phyloP scores from a whole-genome alignment of 2,329 filamentous ascomycete genomes.

The Phialocephala sp. region DNA sequence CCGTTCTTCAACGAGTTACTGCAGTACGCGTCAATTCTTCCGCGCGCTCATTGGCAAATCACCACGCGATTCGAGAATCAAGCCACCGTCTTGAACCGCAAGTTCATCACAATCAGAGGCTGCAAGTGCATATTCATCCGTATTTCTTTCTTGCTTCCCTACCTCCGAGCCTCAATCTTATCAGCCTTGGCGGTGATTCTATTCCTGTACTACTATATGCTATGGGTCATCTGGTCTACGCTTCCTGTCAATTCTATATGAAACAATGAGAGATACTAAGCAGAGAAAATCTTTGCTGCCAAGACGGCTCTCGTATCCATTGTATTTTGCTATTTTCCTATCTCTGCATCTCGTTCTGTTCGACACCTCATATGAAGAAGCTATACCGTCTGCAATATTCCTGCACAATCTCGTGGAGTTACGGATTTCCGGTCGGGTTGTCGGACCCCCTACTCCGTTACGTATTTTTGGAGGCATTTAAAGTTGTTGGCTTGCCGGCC shows the following conservation, averaged over 20 bases:
- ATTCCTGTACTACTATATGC: slow-evolving; percentile 15
- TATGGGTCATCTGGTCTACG: background rate
- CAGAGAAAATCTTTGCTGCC: background rate
- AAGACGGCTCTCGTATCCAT: slow-evolving; percentile 9
- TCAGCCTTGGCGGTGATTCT: slow-evolving; percentile 1
- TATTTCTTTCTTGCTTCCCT: background rate
- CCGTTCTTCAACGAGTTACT: too few relatives aligned
- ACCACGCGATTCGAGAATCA: background rate
- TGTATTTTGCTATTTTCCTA: slow-evolving; percentile 20
- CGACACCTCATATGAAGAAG: background rate
- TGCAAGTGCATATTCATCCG: background rate
- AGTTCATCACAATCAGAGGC: background rate
- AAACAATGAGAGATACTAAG: background rate
- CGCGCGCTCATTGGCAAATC: background rate
- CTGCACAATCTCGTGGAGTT: slow-evolving; percentile 13
- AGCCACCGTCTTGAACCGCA: background rate
- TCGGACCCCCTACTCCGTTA: slow-evolving; percentile 12
- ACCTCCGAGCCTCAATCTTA: slow-evolving; percentile 4
- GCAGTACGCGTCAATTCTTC: background rate
- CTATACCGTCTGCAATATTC: slow-evolving; percentile 15
- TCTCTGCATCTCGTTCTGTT: slow-evolving; percentile 6
- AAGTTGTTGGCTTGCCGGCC: slow-evolving; percentile 11
- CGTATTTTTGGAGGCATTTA: slow-evolving; percentile 19
- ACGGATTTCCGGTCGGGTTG: slow-evolving; percentile 9
- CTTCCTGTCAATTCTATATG: background rate